Evolutionary conservation across 2,329 filamentous ascomycete species (phyloP), one percentile per base, ranked within the genome.

Genomic region (Scolecobasidium constrictum): DNA sequence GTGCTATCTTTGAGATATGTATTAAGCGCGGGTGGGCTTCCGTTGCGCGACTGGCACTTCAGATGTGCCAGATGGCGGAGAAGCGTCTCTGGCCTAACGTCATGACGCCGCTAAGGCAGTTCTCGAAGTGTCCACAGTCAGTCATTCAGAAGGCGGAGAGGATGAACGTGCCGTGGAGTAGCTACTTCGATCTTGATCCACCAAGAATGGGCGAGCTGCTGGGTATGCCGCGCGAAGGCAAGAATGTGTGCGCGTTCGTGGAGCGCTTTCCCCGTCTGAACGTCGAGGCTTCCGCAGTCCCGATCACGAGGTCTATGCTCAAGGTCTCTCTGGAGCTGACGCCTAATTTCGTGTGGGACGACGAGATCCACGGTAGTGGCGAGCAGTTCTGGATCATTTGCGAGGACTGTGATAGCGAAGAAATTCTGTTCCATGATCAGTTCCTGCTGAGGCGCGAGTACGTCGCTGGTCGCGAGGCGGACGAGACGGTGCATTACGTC

Each of bases 21-120:
- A 66, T 98, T 50, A 94, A 90, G 66, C 95, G 95, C 63, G 90
- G 90, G 23, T 98, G 90, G 90, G 79, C 92, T 1, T 82, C 80
- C 13, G 92, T 96, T 3, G 86, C 92, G 6, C 94, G 92, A 66
- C 86, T 83, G 48, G 88, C 92, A 1, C 70, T 98, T 34, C 86
- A 94, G 53, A 73, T 98, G 42, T 98, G 93, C 67, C 98, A 98
- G 68, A 96, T 94, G 86, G 92, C 90, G 0, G 92, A 98, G 68
- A 94, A 94, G 71, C 77, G 93, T 39, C 98, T 98, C 93, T 98
- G 92, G 92, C 88, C 90, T 12, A 96, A 90, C 4, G 26, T 31
- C 26, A 98, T 96, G 92, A 86, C 86, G 28, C 92, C 93, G 9
- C 71, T 98, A 22, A 78, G 92, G 42, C 92, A 98, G 56, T 98